These are phyloP conservation scores for Penicillium sp. DNA, from an alignment of 2,329 filamentous ascomycete genomes.

Conservation along the genomic window DNA sequence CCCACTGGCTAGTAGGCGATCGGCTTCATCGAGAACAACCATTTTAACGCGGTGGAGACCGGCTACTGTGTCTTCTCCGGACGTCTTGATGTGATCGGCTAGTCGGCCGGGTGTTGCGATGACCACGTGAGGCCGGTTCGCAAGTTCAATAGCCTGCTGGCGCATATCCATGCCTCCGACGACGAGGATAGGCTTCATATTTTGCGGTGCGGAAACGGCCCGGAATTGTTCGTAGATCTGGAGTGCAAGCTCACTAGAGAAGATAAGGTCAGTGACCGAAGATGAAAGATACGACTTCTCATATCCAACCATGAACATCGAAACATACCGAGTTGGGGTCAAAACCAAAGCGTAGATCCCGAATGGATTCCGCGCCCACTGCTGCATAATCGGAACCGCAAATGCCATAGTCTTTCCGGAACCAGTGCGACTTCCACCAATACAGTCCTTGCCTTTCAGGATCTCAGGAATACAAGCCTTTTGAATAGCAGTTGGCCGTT, in stretches of 20 bases:
- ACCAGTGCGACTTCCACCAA: conserved; percentile 90
- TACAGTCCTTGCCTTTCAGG: conserved; percentile 84
- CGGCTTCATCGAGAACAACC: conserved; percentile 93
- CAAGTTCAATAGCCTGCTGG: conserved; percentile 78
- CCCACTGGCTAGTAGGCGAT: conserved; percentile 73
- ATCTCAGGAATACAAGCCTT: conserved; percentile 91
- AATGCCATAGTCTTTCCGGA: conserved; percentile 98
- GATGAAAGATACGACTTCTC: background rate
- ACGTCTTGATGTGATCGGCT: conserved; percentile 88
- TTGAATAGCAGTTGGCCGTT: conserved; percentile 86
- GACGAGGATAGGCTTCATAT: conserved; percentile 82
- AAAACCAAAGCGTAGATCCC: conserved; percentile 87
- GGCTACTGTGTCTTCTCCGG: conserved; percentile 83
- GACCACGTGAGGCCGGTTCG: conserved; percentile 80
- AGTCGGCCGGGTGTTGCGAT: conserved; percentile 92
- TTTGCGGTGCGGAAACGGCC: conserved; percentile 83
- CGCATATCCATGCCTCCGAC: conserved; percentile 94
- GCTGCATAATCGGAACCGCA: conserved; percentile 87
- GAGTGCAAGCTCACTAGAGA: conserved; percentile 75
- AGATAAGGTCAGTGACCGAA: background rate
- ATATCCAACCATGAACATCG: conserved; percentile 4
- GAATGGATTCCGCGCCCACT: conserved; percentile 87
- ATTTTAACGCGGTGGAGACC: conserved; percentile 76
- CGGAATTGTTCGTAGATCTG: conserved; percentile 97
- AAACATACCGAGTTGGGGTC: conserved; percentile 71